These are phyloP conservation scores for Peniophora sp. DNA, from an alignment of 1,284 basidiomycete genomes.

Conservation along the genomic window DNA sequence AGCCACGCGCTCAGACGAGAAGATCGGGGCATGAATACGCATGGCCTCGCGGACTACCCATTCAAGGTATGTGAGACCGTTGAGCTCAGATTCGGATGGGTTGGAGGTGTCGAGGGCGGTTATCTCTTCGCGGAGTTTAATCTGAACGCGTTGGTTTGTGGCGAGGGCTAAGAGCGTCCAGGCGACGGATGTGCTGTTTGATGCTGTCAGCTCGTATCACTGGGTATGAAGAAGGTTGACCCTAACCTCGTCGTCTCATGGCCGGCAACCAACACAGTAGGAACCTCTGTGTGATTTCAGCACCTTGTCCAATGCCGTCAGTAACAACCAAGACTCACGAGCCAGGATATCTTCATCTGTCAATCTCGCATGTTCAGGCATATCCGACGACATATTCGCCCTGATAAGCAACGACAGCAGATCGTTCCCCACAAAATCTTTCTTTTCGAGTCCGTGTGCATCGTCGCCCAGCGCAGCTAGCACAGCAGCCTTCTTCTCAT, in stretches of 20 bases:
- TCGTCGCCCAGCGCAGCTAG: slow-evolving; percentile 1
- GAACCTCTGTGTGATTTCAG: slow-evolving; percentile 37
- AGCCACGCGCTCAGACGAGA: slow-evolving; percentile 41
- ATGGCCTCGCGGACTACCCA: slow-evolving; percentile 63
- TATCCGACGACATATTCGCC: slow-evolving; percentile 56
- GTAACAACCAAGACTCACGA: slow-evolving; percentile 37
- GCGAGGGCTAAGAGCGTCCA: slow-evolving; percentile 64
- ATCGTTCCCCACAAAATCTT: slow-evolving; percentile 28
- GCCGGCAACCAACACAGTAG: slow-evolving; percentile 11
- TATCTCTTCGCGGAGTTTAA: slow-evolving; percentile 64
- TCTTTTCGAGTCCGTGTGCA: slow-evolving; percentile 18
- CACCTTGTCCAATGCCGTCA: not conserved
- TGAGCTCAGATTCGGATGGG: slow-evolving; percentile 50
- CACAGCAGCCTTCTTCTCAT: slow-evolving; percentile 32
- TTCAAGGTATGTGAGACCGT: slow-evolving; percentile 54
- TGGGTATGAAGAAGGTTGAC: not conserved
- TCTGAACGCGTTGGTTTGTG: slow-evolving; percentile 47
- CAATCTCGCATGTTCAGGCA: slow-evolving; percentile 52
- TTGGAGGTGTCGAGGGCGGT: slow-evolving; percentile 24
- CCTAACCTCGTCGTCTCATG: not conserved
- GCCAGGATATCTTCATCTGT: slow-evolving; percentile 68
- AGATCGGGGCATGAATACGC: slow-evolving; percentile 57
- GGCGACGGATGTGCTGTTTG: slow-evolving; percentile 24
- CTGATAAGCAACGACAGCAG: slow-evolving; percentile 48
- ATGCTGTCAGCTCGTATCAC: not conserved